Base-by-base conservation (phyloP, 1,139 yeast species). In the Saccharomyces hybrid region DNA sequence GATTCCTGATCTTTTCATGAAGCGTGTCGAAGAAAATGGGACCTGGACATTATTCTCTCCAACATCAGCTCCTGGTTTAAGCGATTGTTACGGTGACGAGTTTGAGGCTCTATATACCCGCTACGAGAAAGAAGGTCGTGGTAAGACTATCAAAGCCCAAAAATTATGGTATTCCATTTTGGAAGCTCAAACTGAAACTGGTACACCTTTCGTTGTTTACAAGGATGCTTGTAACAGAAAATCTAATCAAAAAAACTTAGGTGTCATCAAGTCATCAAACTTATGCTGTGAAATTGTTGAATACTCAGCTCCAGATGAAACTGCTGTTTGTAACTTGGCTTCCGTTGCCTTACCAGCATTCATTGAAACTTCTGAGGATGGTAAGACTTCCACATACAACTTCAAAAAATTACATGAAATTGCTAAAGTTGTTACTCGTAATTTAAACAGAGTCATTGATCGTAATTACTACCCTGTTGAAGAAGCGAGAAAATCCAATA, bases 101-200 rank as follows among this genome's bases (percentile, higher is more conserved):
- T 88, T 89, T 66, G 87, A 79, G 63, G 69, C 69, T 34, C 77
- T 88, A 49, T 88, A 87, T 71, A 82, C 80, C 62, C 75, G 73
- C 63, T 89, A 88, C 69, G 96, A 87, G 73, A 52, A 66, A 50
- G 65, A 62, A 55, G 65, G 65, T 27, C 61, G 63, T 52, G 65
- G 65, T 60, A 59, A 56, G 52, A 62, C 73, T 26, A 61, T 88
- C 64, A 85, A 85, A 71, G 96, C 96, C 14, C 95, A 88, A 73
- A 86, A 86, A 72, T 78, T 88, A 58, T 88, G 97, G 97, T 80
- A 84, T 63, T 83, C 90, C 51, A 87, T 88, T 59, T 76, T 88
- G 59, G 95, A 88, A 70, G 85, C 95, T 27, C 97, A 88, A 74
- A 86, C 91, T 49, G 97, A 88, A 75, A 88, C 96, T 32, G 97